These are phyloP conservation scores for Mangifera indica DNA, from an alignment of 345 rosid genomes.

Conservation along the genomic window DNA sequence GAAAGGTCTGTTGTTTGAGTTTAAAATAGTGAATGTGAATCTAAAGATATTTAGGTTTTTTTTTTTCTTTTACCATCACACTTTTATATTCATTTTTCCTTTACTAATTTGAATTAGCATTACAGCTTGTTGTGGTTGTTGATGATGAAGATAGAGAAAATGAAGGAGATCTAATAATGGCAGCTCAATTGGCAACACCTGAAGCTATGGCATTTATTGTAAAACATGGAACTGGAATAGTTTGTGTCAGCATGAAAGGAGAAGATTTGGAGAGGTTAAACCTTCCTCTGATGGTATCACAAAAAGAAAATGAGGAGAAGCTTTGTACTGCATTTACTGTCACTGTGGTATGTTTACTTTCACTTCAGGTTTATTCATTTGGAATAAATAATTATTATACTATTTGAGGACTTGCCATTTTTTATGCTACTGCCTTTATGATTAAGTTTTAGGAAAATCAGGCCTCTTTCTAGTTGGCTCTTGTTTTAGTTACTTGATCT, in stretches of 20 bases:
- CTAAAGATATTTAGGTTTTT: background rate
- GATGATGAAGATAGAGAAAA: conserved; percentile 96
- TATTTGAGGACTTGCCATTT: background rate
- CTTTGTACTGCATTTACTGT: conserved; percentile 88
- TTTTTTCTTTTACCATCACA: background rate
- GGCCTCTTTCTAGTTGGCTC: background rate
- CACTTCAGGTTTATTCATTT: background rate
- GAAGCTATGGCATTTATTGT: conserved; percentile 97
- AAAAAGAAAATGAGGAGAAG: conserved; percentile 80
- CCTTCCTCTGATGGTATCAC: conserved; percentile 83
- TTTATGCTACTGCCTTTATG: background rate
- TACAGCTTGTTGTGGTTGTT: conserved; percentile 86
- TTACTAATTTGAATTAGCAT: conserved; percentile 18
- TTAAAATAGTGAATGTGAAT: background rate
- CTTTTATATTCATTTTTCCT: background rate
- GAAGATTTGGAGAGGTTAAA: conserved; percentile 75
- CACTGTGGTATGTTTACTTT: conserved; percentile 65
- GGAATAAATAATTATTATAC: background rate
- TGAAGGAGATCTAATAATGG: conserved; percentile 92
- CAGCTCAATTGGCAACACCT: conserved; percentile 78
- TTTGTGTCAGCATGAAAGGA: conserved; percentile 83
- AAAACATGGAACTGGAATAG: conserved; percentile 87
- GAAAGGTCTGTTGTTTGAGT: conserved; percentile 57
- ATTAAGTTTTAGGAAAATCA: background rate
- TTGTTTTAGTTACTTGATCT: background rate